Evolutionary conservation across 2,329 filamentous ascomycete genomes (phyloP).

Genomic region (Colletotrichum spaethianum): DNA sequence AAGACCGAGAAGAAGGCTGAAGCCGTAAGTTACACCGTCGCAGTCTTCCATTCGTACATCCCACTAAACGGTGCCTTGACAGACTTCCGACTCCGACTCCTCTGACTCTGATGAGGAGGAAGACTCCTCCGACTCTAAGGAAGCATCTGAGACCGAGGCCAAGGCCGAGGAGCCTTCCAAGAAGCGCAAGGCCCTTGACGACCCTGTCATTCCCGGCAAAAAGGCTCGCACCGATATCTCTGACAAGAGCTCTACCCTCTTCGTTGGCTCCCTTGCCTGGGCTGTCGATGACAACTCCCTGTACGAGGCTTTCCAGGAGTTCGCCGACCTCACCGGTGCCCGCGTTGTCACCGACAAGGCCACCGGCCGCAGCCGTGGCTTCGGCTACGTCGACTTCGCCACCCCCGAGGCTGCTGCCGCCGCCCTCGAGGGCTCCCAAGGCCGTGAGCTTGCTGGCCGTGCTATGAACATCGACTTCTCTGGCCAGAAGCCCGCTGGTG

Average conservation of each 20-base stretch:
- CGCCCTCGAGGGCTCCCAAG: conserved; percentile 82
- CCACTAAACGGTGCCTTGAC: background rate
- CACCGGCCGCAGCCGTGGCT: conserved; percentile 87
- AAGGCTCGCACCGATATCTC: conserved; percentile 75
- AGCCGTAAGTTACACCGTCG: conserved; percentile 33
- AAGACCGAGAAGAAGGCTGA: conserved; percentile 43
- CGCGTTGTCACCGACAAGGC: conserved; percentile 89
- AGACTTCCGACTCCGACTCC: conserved; percentile 49
- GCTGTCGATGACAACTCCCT: conserved; percentile 89
- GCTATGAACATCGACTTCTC: conserved; percentile 85
- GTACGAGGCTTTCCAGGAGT: conserved; percentile 84
- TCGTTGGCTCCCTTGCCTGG: conserved; percentile 93
- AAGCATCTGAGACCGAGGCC: conserved; percentile 53
- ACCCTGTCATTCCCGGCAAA: conserved; percentile 66
- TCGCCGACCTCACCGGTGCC: conserved; percentile 79
- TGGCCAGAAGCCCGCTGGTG: conserved; percentile 73
- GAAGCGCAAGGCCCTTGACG: conserved; percentile 77
- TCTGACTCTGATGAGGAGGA: conserved; percentile 54
- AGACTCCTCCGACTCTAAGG: conserved; percentile 51
- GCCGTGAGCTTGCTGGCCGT: conserved; percentile 81
- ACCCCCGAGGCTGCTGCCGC: conserved; percentile 76
- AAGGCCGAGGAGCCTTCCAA: conserved; percentile 68
- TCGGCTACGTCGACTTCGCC: conserved; percentile 92
- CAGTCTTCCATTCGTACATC: background rate
- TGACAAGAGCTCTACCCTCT: conserved; percentile 77